A percentile compares a stretch with the other conserved stretches of the same genome.
phyloP scores from a whole-genome alignment of 352 stramenopile species.

The Globisporangium uncinulatum region DNA sequence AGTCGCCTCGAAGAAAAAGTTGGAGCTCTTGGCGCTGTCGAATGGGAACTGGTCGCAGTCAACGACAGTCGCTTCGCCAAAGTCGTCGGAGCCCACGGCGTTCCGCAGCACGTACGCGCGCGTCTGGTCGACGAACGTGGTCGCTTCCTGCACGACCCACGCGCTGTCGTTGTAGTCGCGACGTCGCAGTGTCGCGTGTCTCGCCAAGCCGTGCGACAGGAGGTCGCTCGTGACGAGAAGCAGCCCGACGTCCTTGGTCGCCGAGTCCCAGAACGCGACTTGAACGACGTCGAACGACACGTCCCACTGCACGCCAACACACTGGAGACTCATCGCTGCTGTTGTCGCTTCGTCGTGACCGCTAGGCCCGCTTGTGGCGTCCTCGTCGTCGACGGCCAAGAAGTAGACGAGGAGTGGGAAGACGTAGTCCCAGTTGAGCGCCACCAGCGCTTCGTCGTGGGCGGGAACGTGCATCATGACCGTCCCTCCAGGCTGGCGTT shows the following conservation, averaged over 20 bases:
- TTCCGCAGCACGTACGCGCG: slow-evolving; percentile 52
- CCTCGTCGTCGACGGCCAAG: slow-evolving; percentile 33
- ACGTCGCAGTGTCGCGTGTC: slow-evolving; percentile 1
- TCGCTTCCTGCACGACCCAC: slow-evolving; percentile 53
- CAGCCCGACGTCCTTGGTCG: slow-evolving; percentile 45
- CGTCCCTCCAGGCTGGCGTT: slow-evolving; percentile 13
- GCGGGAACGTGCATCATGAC: slow-evolving; percentile 31
- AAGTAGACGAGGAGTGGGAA: slow-evolving; percentile 57
- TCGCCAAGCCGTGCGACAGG: slow-evolving; percentile 42
- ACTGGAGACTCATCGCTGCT: slow-evolving; percentile 14
- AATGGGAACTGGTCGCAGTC: slow-evolving; percentile 23
- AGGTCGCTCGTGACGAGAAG: slow-evolving; percentile 47
- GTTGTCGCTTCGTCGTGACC: not conserved
- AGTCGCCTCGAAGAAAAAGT: slow-evolving; percentile 59
- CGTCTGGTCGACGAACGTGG: slow-evolving; percentile 50
- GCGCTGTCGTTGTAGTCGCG: not conserved
- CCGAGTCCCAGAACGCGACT: slow-evolving; percentile 60
- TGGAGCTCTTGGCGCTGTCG: slow-evolving; percentile 20
- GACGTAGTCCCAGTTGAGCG: slow-evolving; percentile 68
- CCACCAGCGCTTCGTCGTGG: slow-evolving; percentile 36
- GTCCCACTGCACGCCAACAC: slow-evolving; percentile 60
- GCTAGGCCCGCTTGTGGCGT: not conserved
- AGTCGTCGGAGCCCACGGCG: slow-evolving; percentile 4
- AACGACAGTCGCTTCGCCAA: slow-evolving; percentile 2
- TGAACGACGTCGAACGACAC: slow-evolving; percentile 51